These are phyloP conservation scores for Phaeotremella skinneri DNA, from an alignment of 768 basidiomycete genomes.

Conservation along the genomic window DNA sequence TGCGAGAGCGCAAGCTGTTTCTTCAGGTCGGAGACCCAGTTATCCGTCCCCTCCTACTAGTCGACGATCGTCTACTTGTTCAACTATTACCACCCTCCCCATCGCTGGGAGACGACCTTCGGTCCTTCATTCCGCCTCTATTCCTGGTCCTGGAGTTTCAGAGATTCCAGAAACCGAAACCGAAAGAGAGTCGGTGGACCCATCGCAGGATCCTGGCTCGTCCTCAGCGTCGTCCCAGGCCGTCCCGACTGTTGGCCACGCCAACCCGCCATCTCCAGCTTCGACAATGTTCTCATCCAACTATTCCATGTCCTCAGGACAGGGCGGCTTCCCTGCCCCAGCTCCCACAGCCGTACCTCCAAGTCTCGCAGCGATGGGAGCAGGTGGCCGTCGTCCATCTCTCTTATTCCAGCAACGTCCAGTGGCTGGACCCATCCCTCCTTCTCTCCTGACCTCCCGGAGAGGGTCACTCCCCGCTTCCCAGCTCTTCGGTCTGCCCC, in stretches of 20 bases:
- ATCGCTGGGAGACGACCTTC: slow-evolving; percentile 28
- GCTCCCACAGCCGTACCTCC: slow-evolving; percentile 3
- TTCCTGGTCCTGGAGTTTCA: background rate
- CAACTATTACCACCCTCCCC: slow-evolving; percentile 34
- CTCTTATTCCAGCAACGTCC: slow-evolving; percentile 31
- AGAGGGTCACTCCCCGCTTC: slow-evolving; percentile 29
- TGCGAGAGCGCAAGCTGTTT: background rate
- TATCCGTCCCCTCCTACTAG: slow-evolving; percentile 22
- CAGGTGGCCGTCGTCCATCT: slow-evolving; percentile 23
- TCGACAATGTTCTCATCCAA: slow-evolving; percentile 3
- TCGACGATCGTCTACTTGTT: slow-evolving; percentile 31
- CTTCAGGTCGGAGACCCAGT: background rate
- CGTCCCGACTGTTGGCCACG: slow-evolving; percentile 4
- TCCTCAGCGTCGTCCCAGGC: background rate
- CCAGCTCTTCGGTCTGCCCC: slow-evolving; percentile 21
- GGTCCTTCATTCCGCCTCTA: slow-evolving; percentile 32
- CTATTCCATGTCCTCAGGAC: background rate
- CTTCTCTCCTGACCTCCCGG: slow-evolving; percentile 28
- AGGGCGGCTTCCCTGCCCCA: background rate
- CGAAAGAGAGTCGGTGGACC: too few relatives aligned
- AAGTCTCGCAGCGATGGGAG: background rate
- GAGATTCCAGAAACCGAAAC: background rate
- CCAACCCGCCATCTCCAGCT: slow-evolving; percentile 7
- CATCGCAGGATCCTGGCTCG: background rate
- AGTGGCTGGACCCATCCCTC: slow-evolving; percentile 31